Conservation (phyloP, 2,329 filamentous ascomycete genomes). For the Paracamarosporium sp. region DNA sequence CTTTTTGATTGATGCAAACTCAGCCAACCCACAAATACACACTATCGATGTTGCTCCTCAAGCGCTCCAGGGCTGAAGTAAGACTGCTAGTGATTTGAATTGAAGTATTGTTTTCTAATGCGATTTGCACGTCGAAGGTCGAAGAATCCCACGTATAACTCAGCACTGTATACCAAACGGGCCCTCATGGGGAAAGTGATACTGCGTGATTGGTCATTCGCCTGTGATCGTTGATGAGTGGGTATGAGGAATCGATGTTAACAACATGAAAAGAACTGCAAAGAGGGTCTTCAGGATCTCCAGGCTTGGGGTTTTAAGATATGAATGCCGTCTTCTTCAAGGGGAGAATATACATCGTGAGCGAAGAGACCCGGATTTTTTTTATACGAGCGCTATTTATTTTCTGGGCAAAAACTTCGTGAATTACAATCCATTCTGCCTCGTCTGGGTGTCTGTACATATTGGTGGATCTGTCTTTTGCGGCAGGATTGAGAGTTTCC, state of each 20-base stretch:
- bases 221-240: slow-evolving; percentile 5
- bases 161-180: slow-evolving; percentile 31
- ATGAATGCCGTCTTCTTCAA: slow-evolving; percentile 23
- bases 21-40: slow-evolving; percentile 28
- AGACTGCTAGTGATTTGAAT: slow-evolving; percentile 26
- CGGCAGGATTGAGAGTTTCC: background rate
- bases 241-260: slow-evolving; percentile 28
- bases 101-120: slow-evolving; percentile 7
- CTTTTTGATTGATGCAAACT: slow-evolving; percentile 20
- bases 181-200: slow-evolving; percentile 14
- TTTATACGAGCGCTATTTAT: no score
- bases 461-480: background rate
- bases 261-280: slow-evolving; percentile 22
- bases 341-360: background rate
- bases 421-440: background rate
- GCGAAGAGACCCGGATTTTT: no score
- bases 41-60: slow-evolving; percentile 21
- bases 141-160: slow-evolving; percentile 33
- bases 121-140: slow-evolving; percentile 18
- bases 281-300: slow-evolving; percentile 9
- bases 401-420: background rate
- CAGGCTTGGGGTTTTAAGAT: slow-evolving; percentile 27
- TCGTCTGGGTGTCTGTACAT: background rate
- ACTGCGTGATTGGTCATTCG: slow-evolving; percentile 27
- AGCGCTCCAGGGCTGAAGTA: slow-evolving; percentile 20